phyloP scores from a whole-genome alignment of 2,329 filamentous ascomycete genomes.

The Chrysoporthe puriensis region DNA sequence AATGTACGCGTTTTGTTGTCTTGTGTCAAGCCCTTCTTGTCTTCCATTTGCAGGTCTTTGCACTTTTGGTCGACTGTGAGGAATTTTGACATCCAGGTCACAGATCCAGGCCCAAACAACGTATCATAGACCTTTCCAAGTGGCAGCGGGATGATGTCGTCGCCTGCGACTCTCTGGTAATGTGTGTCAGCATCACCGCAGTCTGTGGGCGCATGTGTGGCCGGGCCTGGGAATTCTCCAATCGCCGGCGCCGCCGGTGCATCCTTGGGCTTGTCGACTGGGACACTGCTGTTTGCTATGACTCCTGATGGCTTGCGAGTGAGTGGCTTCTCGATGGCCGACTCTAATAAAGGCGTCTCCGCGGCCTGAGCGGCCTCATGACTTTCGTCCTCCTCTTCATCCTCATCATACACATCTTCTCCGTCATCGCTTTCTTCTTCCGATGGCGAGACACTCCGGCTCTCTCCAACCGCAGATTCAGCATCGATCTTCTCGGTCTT shows the following conservation, averaged over 20 bases:
- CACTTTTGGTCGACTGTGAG: slow-evolving; percentile 87
- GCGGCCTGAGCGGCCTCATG: slow-evolving; percentile 55
- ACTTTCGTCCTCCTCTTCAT: slow-evolving; percentile 78
- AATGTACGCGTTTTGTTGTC: slow-evolving; percentile 77
- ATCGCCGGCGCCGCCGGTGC: slow-evolving; percentile 46
- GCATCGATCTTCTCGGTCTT: slow-evolving; percentile 83
- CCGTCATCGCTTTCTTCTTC: slow-evolving; percentile 69
- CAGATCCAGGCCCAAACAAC: slow-evolving; percentile 81
- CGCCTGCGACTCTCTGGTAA: slow-evolving; percentile 82
- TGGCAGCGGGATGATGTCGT: slow-evolving; percentile 84
- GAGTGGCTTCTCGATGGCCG: slow-evolving; percentile 64
- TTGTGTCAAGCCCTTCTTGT: slow-evolving; percentile 75
- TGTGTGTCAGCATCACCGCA: slow-evolving; percentile 79
- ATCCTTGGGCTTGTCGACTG: slow-evolving; percentile 56
- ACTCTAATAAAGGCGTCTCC: slow-evolving; percentile 50
- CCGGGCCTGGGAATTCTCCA: slow-evolving; percentile 81
- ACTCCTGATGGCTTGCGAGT: slow-evolving; percentile 74
- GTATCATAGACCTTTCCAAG: slow-evolving; percentile 89
- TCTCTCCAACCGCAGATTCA: slow-evolving; percentile 48
- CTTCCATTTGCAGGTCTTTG: slow-evolving; percentile 82
- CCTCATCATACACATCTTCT: slow-evolving; percentile 78
- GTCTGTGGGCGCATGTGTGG: slow-evolving; percentile 79
- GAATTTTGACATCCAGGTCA: slow-evolving; percentile 84
- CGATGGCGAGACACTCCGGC: slow-evolving; percentile 59
- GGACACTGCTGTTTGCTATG: slow-evolving; percentile 47